Evolutionary conservation across 225 moss, liverwort and hornwort species (phyloP), one percentile per base, ranked within the genome.

Genomic region (Pleurozium schreberi): DNA sequence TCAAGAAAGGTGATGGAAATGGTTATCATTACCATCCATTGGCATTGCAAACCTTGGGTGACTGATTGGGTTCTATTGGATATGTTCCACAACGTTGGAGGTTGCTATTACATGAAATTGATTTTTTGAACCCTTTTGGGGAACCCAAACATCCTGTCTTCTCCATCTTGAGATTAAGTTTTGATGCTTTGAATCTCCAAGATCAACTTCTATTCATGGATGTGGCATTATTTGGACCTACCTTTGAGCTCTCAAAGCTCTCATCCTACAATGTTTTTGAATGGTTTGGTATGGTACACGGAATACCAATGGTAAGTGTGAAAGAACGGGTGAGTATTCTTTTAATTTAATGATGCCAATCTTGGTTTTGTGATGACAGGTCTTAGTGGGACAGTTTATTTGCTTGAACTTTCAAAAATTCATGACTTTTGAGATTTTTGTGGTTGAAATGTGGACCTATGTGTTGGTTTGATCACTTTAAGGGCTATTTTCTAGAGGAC

Each of bases 11-110:
- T 75, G 75, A 75, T 75, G 75, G 21, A 5, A 19, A 3, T 34
- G 34, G 21, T 50, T 19, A 34, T 75, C 75, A 75, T 50, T 75
- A 50, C 50, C 75, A 75, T 8, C 34, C 75, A 7, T 13, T 75
- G 34, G 75, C 75, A 2, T 75, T 75, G 34, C 75, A 50, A 21
- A 8, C 12, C 3, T 50, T 75, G 2, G 75, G 75, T 19, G 5
- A 50, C 0, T 34, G 34, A 13, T 50, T 75, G 8, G 19, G 5
- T 75, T 1, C 3, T 33, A 3, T 3, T 50, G 33, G 50, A 13
- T 50, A 75, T 20, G 5, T 4, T 50, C 8, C 0, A 0, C 5
- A 75, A 5, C 1, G 4, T 8, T 50, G 75, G 75, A 2, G 1
- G 33, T 33, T 33, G 33, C 10, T 2, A 47, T 75, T 75, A 13